phyloP scores from a whole-genome alignment of 805 yeast genomes.

The Suhomyces faveliae region DNA sequence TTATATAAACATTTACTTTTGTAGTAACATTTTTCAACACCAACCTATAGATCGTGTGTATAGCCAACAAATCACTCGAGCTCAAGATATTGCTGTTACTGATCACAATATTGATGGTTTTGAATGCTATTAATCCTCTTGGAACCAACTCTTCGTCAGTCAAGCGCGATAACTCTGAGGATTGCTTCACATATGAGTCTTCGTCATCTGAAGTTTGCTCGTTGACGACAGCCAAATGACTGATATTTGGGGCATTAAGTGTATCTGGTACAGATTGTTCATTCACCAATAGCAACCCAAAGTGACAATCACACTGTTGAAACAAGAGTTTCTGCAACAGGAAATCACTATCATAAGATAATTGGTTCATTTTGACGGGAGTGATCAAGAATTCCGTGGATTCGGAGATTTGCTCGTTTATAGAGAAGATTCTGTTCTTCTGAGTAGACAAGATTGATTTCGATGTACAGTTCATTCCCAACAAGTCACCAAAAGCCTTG shows the following conservation, averaged over 20 bases:
- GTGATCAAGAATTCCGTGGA: slow-evolving; percentile 27
- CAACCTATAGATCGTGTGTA: slow-evolving; percentile 27
- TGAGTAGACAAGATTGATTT: slow-evolving; percentile 32
- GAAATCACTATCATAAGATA: slow-evolving; percentile 20
- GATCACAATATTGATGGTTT: slow-evolving; percentile 26
- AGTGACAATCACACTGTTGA: slow-evolving; percentile 25
- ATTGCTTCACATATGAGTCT: slow-evolving; percentile 7
- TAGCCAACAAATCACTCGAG: slow-evolving; percentile 32
- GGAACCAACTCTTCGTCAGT: slow-evolving; percentile 4
- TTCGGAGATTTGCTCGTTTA: slow-evolving; percentile 32
- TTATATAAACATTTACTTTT: slow-evolving; percentile 21
- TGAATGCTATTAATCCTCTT: slow-evolving; percentile 13
- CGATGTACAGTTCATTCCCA: slow-evolving; percentile 26
- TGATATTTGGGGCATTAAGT: background rate
- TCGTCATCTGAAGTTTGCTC: slow-evolving; percentile 3
- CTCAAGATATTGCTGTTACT: slow-evolving; percentile 33
- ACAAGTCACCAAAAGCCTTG: slow-evolving; percentile 32
- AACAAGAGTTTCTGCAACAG: slow-evolving; percentile 26
- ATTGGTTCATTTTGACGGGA: slow-evolving; percentile 17
- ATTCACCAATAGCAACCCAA: slow-evolving; percentile 32
- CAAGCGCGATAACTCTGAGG: background rate
- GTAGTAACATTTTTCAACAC: slow-evolving; percentile 10
- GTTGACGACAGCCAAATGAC: slow-evolving; percentile 2
- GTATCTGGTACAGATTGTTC: slow-evolving; percentile 7
- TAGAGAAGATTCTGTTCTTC: slow-evolving; percentile 27